phyloP scores from a whole-genome alignment of 352 stramenopile genomes.

The Pythium myriotylum region DNA sequence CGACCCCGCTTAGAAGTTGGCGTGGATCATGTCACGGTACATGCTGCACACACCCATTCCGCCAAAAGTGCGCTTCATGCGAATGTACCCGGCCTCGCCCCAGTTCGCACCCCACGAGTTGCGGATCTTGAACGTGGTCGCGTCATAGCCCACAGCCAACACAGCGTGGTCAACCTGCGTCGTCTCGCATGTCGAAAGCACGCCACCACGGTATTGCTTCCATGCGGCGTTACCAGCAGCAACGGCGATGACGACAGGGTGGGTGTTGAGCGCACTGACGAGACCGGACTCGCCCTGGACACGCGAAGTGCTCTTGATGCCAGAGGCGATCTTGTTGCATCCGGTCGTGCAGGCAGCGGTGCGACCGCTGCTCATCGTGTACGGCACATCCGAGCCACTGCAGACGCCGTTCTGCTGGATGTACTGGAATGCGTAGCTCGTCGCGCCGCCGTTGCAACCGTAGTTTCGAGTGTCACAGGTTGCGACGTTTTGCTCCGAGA shows the following conservation, averaged over 20 bases:
- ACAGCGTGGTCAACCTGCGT: conserved; percentile 91
- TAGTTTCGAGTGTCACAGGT: no score
- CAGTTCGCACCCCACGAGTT: conserved; percentile 98
- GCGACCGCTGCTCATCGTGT: no score
- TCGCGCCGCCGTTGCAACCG: no score
- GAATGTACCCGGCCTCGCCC: conserved; percentile 95
- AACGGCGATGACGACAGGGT: conserved; percentile 93
- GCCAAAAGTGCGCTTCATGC: conserved; percentile 71
- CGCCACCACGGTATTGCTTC: conserved; percentile 96
- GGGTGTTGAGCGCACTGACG: no score
- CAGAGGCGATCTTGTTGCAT: no score
- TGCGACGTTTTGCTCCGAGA: no score
- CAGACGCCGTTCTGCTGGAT: no score
- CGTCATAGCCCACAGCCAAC: conserved; percentile 81
- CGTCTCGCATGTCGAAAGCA: conserved; percentile 77
- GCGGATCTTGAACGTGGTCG: conserved; percentile 92
- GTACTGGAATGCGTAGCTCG: no score
- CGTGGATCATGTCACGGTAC: conserved; percentile 35
- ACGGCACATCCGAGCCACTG: no score
- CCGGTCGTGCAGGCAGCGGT: no score
- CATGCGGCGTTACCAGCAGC: conserved; percentile 88
- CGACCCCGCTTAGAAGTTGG: conserved; percentile 26
- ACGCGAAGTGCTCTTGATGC: no score
- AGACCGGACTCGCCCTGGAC: no score
- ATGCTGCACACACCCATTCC: conserved; percentile 41